These are phyloP conservation scores for Eucalyptus leucophloia DNA, from an alignment of 345 rosid genomes.

Conservation along the genomic window DNA sequence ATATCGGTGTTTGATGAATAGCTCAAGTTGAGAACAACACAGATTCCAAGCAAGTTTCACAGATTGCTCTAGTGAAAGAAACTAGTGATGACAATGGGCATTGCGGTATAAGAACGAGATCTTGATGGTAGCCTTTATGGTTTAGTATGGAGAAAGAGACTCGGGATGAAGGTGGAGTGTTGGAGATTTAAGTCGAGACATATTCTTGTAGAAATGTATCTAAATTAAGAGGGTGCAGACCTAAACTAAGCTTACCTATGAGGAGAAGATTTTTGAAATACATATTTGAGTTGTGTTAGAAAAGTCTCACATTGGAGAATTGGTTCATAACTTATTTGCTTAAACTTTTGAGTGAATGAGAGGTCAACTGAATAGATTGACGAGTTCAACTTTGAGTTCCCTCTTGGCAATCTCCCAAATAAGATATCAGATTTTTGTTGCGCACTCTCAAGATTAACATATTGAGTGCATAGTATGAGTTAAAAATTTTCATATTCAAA, in stretches of 20 bases:
- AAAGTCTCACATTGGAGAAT: too few species aligned
- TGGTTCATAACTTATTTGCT: not conserved
- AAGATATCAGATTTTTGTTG: not conserved
- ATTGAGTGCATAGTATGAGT: not conserved
- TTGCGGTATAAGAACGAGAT: too few species aligned
- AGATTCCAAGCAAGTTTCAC: not conserved
- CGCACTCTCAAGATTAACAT: not conserved
- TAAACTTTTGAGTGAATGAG: not conserved
- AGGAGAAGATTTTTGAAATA: not conserved
- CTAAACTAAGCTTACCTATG: not conserved
- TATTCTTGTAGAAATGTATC: too few species aligned
- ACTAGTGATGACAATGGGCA: too few species aligned
- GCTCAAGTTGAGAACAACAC: not conserved
- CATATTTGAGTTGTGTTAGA: too few species aligned
- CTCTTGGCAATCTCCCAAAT: not conserved
- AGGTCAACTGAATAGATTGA: too few species aligned
- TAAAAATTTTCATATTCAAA: not conserved
- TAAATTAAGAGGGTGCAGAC: too few species aligned
- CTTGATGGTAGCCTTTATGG: not conserved
- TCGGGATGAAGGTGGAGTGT: too few species aligned
- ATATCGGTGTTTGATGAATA: not conserved
- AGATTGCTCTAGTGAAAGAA: too few species aligned
- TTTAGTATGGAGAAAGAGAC: too few species aligned
- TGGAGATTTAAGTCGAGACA: too few species aligned
- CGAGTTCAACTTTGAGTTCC: accelerated